These are phyloP conservation scores for Ustilago loliicola DNA, from an alignment of 1,284 basidiomycete genomes.

Conservation along the genomic window DNA sequence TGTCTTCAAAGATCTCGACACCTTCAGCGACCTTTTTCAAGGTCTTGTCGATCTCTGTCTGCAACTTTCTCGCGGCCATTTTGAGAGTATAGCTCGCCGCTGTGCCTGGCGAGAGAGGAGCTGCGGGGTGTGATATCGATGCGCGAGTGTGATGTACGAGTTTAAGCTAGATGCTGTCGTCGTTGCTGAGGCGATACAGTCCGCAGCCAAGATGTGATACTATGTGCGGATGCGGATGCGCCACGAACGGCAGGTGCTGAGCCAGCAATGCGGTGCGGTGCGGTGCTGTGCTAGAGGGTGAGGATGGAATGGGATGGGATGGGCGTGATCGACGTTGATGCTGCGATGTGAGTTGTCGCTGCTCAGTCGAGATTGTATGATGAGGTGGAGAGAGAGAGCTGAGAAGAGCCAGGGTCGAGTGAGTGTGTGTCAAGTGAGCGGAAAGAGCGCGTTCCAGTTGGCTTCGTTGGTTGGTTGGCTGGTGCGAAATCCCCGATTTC, in stretches of 20 bases:
- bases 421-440: slow-evolving; percentile 3
- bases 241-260: not conserved
- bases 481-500: slow-evolving; percentile 34
- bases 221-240: not conserved
- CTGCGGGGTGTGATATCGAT: not conserved
- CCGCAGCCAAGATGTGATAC: not conserved
- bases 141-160: not conserved
- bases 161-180: not conserved
- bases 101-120: slow-evolving; percentile 24
- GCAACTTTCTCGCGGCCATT: slow-evolving; percentile 69
- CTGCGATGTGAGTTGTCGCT: slow-evolving; percentile 4
- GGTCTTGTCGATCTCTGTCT: slow-evolving; percentile 69
- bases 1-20: slow-evolving; percentile 69
- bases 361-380: not conserved
- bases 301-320: too few species aligned
- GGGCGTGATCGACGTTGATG: not conserved
- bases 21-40: slow-evolving; percentile 70
- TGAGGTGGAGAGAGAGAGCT: not conserved
- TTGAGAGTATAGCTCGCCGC: slow-evolving; percentile 25
- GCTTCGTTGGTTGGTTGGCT: slow-evolving; percentile 15
- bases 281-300: too few species aligned
- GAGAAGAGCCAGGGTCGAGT: slow-evolving; percentile 5
- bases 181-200: not conserved
- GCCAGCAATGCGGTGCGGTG: not conserved
- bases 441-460: not conserved